A percentile compares a stretch with the other conserved stretches of the same genome.
Evolutionary conservation across 1,139 yeast species (phyloP).

Genomic region (Suhomyces anneliseae): DNA sequence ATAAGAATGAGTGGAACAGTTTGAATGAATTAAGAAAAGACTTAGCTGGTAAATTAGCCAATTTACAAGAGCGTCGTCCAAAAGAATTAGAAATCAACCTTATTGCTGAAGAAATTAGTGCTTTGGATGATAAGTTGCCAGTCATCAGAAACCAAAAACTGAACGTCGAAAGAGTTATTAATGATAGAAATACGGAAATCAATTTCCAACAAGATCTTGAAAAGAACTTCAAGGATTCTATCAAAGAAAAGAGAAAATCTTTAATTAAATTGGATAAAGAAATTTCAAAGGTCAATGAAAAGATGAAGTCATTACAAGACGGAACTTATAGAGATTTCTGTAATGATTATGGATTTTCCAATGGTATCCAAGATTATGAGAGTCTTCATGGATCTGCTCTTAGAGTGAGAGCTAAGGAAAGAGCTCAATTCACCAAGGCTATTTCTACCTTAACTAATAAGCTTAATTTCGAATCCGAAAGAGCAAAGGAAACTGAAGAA

Average conservation of each 20-base stretch:
- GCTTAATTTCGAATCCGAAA: constrained; percentile 61
- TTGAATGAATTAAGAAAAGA: constrained; percentile 63
- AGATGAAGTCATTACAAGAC: constrained; percentile 42
- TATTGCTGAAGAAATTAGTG: constrained; percentile 52
- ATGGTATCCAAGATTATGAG: constrained; percentile 67
- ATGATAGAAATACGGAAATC: constrained; percentile 58
- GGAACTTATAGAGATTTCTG: constrained; percentile 58
- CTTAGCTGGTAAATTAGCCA: constrained; percentile 52
- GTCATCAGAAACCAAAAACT: constrained; percentile 50
- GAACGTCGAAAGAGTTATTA: constrained; percentile 51
- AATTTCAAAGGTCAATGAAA: constrained; percentile 20
- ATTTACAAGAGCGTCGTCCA: constrained; percentile 49
- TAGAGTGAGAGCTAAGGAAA: constrained; percentile 62
- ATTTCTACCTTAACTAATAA: constrained; percentile 63
- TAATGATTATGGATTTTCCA: constrained; percentile 46
- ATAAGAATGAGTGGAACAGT: constrained; percentile 64
- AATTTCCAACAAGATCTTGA: constrained; percentile 42
- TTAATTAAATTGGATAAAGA: constrained; percentile 32
- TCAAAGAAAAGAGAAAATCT: constrained; percentile 21
- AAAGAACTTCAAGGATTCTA: constrained; percentile 18
- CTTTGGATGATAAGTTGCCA: constrained; percentile 56
- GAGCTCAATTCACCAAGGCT: constrained; percentile 60
- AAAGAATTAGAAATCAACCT: constrained; percentile 60
- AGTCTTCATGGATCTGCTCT: constrained; percentile 60
- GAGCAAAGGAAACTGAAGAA: constrained; percentile 47